Percentiles rank a stretch among this genome's conserved stretches.
phyloP scores from a whole-genome alignment of 1,284 basidiomycete genomes.

The Athelia psychrophila region DNA sequence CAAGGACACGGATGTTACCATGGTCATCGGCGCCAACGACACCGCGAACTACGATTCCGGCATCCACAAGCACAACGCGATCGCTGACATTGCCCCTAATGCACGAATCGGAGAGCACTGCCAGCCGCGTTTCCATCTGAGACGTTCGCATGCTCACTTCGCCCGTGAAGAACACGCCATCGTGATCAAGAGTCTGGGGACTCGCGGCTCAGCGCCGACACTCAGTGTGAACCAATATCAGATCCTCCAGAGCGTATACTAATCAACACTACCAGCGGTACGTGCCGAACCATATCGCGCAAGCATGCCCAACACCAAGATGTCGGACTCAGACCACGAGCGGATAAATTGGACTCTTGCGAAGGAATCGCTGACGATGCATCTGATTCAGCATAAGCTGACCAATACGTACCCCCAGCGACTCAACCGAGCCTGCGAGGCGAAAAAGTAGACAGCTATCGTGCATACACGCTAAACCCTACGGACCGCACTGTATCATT shows the following conservation, averaged over 20 bases:
- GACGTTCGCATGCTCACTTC: neutral
- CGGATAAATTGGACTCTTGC: constrained; percentile 85
- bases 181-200: constrained; percentile 91
- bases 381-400: constrained; percentile 36
- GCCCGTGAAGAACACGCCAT: constrained; percentile 64
- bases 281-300: constrained; percentile 88
- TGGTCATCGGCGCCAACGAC: constrained; percentile 88
- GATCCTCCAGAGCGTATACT: constrained; percentile 2
- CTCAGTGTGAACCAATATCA: no score
- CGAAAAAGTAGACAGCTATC: constrained; percentile 25
- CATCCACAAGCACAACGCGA: constrained; percentile 83
- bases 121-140: neutral
- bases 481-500: no score
- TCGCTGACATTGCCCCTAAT: constrained; percentile 89
- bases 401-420: constrained; percentile 29
- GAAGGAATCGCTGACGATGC: constrained; percentile 48
- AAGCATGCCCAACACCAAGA: constrained; percentile 83
- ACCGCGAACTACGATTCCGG: constrained; percentile 86
- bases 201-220: no score
- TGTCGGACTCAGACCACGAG: constrained; percentile 88
- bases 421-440: constrained; percentile 56
- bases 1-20: constrained; percentile 76
- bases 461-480: no score
- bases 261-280: constrained; percentile 52
- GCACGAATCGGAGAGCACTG: constrained; percentile 84